Base-by-base conservation (phyloP, 2,329 filamentous ascomycete species). In the Calonectria montana region DNA sequence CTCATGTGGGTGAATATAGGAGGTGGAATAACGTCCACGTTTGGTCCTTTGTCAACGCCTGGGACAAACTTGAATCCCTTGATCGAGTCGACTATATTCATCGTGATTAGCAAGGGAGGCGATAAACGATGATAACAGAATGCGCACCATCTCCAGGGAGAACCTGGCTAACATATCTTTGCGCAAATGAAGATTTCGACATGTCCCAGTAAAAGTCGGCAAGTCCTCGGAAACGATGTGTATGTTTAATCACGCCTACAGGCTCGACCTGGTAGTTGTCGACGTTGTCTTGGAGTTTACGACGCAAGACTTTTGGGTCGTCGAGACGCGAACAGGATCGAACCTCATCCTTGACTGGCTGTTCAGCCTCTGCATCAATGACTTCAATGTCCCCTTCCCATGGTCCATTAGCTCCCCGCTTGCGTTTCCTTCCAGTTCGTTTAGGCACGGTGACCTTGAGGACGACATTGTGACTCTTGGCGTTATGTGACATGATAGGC, bases 151-250 rank as follows among this genome's bases (percentile, higher is more conserved):
- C 88, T 73, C 93, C 92, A 2, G 93, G 90, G 8, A 97, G 84
- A 29, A 97, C 87, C 67, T 93, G 90, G 3, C 95, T 88, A 65
- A 90, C 88, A 69, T 98, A 91, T 71, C 92, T 90, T 37, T 88
- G 88, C 78, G 95, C 91, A 81, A 97, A 94, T 0, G 89, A 85
- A 55, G 92, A 93, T 41, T 89, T 88, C 16, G 88, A 88, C 63
- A 93, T 91, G 25, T 94, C 91, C 83, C 93, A 96, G 79, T 97
- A 94, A 79, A 97, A 97, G 83, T 98, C 96, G 10, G 95, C 93
- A 75, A 97, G 88, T 88, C 92, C 92, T 81, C 96, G 91, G 83
- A 97, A 99, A 43, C 96, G 91, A 86, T 98, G 95, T 1, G 93
- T 97, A 76, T 94, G 91, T 67, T 92, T 90, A 72, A 98, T 90